Conservation (phyloP, 192 early-diverging fungal species). For the Coemansia sp. region DNA sequence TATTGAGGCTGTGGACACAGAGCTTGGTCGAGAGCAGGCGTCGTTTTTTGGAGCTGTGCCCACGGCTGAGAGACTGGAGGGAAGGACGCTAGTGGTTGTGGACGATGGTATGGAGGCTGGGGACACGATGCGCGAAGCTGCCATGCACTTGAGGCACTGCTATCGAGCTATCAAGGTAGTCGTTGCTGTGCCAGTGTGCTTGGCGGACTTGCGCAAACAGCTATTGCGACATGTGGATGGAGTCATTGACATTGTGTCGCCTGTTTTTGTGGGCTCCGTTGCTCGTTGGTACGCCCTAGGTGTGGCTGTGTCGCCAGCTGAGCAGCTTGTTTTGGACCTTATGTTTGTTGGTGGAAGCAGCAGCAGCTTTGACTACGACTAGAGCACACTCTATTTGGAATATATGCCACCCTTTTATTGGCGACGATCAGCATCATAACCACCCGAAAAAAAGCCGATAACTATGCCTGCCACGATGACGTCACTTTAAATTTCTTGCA, state of each 20-base stretch:
- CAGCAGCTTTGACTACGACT: constrained; percentile 26
- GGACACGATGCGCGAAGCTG: constrained; percentile 53
- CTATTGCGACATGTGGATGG: constrained; percentile 35
- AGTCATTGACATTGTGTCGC: constrained; percentile 49
- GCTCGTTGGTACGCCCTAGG: constrained; percentile 41
- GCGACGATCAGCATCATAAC: too few species aligned
- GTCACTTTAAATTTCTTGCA: too few species aligned
- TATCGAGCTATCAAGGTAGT: constrained; percentile 26
- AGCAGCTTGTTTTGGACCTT: constrained; percentile 20
- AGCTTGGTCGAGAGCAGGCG: constrained; percentile 25
- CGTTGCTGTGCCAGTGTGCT: constrained; percentile 52
- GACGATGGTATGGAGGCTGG: constrained; percentile 54
- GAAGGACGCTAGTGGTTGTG: constrained; percentile 41
- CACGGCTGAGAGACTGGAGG: constrained; percentile 2
- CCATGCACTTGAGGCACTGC: constrained; percentile 45
- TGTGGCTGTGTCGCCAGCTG: constrained; percentile 14
- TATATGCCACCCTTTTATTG: too few species aligned
- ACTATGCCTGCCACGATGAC: too few species aligned
- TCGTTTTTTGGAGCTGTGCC: constrained; percentile 17
- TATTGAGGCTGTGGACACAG: constrained; percentile 15
- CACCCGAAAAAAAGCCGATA: too few species aligned
- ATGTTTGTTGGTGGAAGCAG: constrained; percentile 25
- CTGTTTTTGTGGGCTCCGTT: constrained; percentile 34
- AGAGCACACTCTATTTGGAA: neutral
- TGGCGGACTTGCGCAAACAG: constrained; percentile 49